phyloP scores from a whole-genome alignment of 1,284 basidiomycete species.

The Irpex sp. region DNA sequence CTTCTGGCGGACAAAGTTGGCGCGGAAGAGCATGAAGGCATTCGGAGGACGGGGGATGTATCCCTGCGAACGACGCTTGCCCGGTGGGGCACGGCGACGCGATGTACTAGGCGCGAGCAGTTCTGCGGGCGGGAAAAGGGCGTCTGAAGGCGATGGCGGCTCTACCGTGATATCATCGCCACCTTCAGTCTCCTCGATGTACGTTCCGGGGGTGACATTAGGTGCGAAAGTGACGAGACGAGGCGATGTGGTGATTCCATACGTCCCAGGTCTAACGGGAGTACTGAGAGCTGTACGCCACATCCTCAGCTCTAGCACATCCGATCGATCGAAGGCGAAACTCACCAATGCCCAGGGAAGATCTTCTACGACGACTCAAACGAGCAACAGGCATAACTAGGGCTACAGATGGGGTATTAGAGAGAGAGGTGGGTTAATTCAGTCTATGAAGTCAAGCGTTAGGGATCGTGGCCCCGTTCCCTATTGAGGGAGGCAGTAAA shows the following conservation, averaged over 20 bases:
- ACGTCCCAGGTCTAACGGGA: constrained; percentile 51
- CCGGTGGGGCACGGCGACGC: constrained; percentile 43
- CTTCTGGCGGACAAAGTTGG: constrained; percentile 79
- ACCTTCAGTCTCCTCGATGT: constrained; percentile 41
- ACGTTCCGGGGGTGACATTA: constrained; percentile 66
- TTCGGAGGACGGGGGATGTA: constrained; percentile 90
- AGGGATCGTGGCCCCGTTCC: constrained; percentile 11
- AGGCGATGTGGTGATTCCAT: constrained; percentile 40
- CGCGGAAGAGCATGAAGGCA: constrained; percentile 92
- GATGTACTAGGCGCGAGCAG: constrained; percentile 26
- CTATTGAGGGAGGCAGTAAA: constrained; percentile 23
- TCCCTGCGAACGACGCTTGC: constrained; percentile 56
- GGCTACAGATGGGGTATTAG: constrained; percentile 13
- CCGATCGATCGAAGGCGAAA: constrained; percentile 7
- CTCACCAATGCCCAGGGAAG: constrained; percentile 39
- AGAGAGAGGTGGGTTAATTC: not conserved
- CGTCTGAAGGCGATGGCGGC: constrained; percentile 26
- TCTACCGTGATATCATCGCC: constrained; percentile 22
- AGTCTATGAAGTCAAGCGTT: not conserved
- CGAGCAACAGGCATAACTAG: constrained; percentile 34
- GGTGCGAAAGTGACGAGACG: constrained; percentile 60
- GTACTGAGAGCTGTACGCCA: constrained; percentile 28
- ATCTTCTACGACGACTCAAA: constrained; percentile 36
- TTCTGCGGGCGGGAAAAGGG: constrained; percentile 28
- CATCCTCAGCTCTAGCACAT: not conserved